Base-by-base conservation (phyloP, 495 filamentous ascomycete species). In the Chaetomium cochliodes region DNA sequence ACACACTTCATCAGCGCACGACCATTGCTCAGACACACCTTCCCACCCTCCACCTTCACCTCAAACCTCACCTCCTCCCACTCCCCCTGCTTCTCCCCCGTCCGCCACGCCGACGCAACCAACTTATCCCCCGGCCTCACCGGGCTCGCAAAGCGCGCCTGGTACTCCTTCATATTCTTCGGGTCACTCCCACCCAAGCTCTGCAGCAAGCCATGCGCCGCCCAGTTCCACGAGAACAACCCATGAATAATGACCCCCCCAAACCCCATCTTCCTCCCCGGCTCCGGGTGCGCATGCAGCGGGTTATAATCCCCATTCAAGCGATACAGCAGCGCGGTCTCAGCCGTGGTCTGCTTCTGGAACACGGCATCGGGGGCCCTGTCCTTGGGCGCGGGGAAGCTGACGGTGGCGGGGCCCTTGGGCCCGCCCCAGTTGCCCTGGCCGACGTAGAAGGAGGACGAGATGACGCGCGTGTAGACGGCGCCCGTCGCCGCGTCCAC, bases 291-390 rank as follows among this genome's bases (percentile, higher is more conserved):
- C 9, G 91, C 90, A 72, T 96, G 92, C 52, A 96, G 86, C 26
- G 92, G 92, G 79, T 96, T 96, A 74, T 96, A 96, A 76, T 96
- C 92, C 69, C 91, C 92, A 66, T 96, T 94, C 41, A 96, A 82
- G 70, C 89, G 84, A 74, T 92, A 93, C 33, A 96, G 79, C 57
- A 90, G 83, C 16, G 92, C 86, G 0, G 89, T 87, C 74, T 93
- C 86, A 46, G 75, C 63, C 18, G 79, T 89, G 2, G 85, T 92
- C 73, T 90, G 88, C 53, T 86, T 76, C 65, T 83, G 83, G 67
- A 88, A 85, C n/a, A 85, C 81, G 50, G 82, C 88, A 74, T 94
- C 90, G n/a, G 92, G 89, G 62, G 81, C 81, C 77, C 84, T 87
- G 55, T 80, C 88, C 70, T 85, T 74, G 6, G 92, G 92, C 11